Evolutionary conservation across 805 yeast species (phyloP).

Genomic region (Ogataea nonfermentans): DNA sequence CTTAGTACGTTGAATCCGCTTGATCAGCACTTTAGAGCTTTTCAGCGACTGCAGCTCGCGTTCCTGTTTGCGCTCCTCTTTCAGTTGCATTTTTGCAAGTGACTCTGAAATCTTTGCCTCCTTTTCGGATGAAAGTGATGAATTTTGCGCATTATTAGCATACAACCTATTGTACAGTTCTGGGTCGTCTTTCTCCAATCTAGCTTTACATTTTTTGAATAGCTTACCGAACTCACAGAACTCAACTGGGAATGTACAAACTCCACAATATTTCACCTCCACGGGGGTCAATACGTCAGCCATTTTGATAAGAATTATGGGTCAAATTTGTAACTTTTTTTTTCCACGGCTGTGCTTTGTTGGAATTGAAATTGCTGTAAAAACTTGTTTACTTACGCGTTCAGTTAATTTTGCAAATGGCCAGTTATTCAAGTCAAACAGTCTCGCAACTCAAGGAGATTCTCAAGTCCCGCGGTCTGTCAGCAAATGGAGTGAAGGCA

Average conservation of each 20-base stretch:
- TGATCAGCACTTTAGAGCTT: conserved; percentile 77
- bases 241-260: conserved; percentile 84
- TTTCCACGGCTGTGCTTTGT: conserved; percentile 7
- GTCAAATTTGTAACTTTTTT: neutral
- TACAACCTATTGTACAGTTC: conserved; percentile 61
- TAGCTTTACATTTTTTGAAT: conserved; percentile 76
- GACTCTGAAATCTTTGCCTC: conserved; percentile 82
- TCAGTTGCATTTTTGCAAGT: conserved; percentile 78
- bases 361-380: conserved; percentile 9
- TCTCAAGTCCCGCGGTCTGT: conserved; percentile 63
- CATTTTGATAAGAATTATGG: conserved; percentile 3
- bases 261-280: conserved; percentile 64
- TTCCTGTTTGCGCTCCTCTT: conserved; percentile 82
- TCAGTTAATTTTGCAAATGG: conserved; percentile 34
- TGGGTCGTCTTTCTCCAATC: conserved; percentile 64
- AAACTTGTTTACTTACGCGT: conserved; percentile 9
- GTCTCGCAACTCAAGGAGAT: conserved; percentile 83
- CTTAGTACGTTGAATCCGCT: conserved; percentile 86
- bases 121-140: conserved; percentile 67
- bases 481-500: conserved; percentile 76
- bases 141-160: conserved; percentile 46
- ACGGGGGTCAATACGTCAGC: conserved; percentile 19
- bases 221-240: conserved; percentile 90
- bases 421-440: conserved; percentile 60
- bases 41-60: conserved; percentile 76